A percentile compares a stretch with the other conserved stretches of the same genome.
Evolutionary conservation across 371 early-diverging fungal species (phyloP).

Genomic region (Lichtheimia ramosa): DNA sequence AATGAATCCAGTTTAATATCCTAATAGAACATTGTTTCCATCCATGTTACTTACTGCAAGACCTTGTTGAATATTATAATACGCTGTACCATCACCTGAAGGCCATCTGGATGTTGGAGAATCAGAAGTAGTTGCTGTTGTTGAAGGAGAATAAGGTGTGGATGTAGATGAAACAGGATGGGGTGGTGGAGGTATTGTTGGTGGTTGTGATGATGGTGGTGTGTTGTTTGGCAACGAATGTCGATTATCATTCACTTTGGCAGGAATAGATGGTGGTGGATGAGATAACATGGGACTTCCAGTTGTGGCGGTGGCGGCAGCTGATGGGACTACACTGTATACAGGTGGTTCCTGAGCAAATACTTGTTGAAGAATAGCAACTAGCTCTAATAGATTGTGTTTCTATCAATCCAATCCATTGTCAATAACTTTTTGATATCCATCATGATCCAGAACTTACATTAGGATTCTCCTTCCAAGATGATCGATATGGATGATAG

Average conservation of each 20-base stretch:
- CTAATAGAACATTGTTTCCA: not conserved
- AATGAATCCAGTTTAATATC: not conserved
- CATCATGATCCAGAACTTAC: slow-evolving; percentile 12
- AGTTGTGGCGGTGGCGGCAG: not conserved
- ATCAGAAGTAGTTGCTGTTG: slow-evolving; percentile 14
- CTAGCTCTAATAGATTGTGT: slow-evolving; percentile 62
- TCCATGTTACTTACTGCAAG: slow-evolving; percentile 28
- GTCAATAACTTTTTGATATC: not conserved
- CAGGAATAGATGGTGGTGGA: slow-evolving; percentile 12
- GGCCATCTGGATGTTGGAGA: slow-evolving; percentile 20
- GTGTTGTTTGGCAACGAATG: slow-evolving; percentile 9
- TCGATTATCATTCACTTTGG: slow-evolving; percentile 20
- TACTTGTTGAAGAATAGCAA: slow-evolving; percentile 68
- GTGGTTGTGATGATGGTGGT: slow-evolving; percentile 22
- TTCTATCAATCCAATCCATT: slow-evolving; percentile 33
- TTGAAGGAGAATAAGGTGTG: slow-evolving; percentile 17
- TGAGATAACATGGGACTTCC: slow-evolving; percentile 12
- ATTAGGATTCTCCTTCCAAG: slow-evolving; percentile 54
- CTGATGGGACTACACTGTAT: slow-evolving; percentile 56
- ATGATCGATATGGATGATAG: slow-evolving; percentile 79
- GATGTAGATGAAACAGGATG: slow-evolving; percentile 27
- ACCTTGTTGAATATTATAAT: slow-evolving; percentile 46
- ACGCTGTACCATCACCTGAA: slow-evolving; percentile 37
- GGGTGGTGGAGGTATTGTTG: slow-evolving; percentile 23
- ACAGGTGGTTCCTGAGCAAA: slow-evolving; percentile 83